Percentiles rank a stretch among this genome's conserved stretches.
phyloP scores from a whole-genome alignment of 2,329 filamentous ascomycete species.

The Pseudocercospora vitis region DNA sequence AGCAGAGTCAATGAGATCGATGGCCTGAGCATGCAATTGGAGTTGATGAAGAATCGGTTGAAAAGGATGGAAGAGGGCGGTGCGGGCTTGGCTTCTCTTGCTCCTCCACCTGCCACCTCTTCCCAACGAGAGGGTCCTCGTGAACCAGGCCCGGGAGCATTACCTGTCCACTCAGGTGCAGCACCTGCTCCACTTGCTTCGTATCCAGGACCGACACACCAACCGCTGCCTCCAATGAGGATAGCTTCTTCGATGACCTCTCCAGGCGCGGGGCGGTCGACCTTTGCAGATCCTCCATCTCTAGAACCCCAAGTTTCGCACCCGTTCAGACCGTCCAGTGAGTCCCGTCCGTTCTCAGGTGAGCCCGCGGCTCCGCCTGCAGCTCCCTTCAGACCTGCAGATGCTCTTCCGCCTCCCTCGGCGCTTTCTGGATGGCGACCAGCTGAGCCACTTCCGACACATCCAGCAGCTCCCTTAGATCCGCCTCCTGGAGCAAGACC shows the following conservation, averaged over 20 bases:
- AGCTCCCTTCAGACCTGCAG: slow-evolving; percentile 18
- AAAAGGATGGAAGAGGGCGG: slow-evolving; percentile 36
- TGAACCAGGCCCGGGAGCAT: slow-evolving; percentile 12
- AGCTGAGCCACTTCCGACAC: slow-evolving; percentile 27
- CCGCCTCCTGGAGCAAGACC: slow-evolving; percentile 23
- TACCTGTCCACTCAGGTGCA: slow-evolving; percentile 5
- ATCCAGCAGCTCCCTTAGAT: slow-evolving; percentile 20
- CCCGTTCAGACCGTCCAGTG: slow-evolving; percentile 20
- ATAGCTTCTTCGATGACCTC: slow-evolving; percentile 28
- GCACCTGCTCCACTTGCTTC: slow-evolving; percentile 1
- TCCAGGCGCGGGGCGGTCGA: slow-evolving; percentile 21
- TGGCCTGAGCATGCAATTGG: slow-evolving; percentile 48
- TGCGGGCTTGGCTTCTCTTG: slow-evolving; percentile 14
- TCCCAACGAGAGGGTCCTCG: slow-evolving; percentile 11
- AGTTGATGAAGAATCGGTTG: slow-evolving; percentile 51
- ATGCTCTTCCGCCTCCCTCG: slow-evolving; percentile 30
- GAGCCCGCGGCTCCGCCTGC: slow-evolving; percentile 15
- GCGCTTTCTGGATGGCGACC: slow-evolving; percentile 34
- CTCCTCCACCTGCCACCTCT: slow-evolving; percentile 8
- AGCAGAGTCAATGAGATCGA: slow-evolving; percentile 50
- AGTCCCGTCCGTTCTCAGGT: slow-evolving; percentile 19
- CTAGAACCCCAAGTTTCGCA: slow-evolving; percentile 22
- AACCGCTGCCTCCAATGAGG: slow-evolving; percentile 33
- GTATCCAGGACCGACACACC: slow-evolving; percentile 9
- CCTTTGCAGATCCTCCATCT: slow-evolving; percentile 18